Evolutionary conservation across 768 basidiomycete species (phyloP), one percentile per base, ranked within the genome.

Genomic region (Vararia minispora): DNA sequence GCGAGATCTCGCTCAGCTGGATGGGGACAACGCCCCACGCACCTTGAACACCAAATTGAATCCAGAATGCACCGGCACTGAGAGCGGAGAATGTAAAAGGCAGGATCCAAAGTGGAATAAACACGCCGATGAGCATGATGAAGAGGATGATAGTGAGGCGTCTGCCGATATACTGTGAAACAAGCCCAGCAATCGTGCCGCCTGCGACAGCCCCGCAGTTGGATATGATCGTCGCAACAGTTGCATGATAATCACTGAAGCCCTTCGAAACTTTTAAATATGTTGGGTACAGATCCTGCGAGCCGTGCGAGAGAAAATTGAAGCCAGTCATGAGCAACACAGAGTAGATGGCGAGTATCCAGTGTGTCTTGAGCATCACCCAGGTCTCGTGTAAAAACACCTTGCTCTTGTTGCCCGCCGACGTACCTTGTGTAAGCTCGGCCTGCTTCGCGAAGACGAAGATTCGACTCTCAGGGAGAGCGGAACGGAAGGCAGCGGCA

Each of bases 341-440:
- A 1, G 83, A 82, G 51, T 91, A 92, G 35, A 91, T 75, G 53
- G 83, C 88, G 24, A 84, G 54, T 10, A 76, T 46, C 89, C 88
- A 94, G 53, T 95, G 86, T 10, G 50, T 57, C 62, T 73, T 85
- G 22, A 92, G 60, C 87, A 92, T 94, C 39, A 60, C 62, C 41
- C 69, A 66, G 0, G 76, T 74, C 57, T 91, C 87, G 37, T 58
- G 66, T 7, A 90, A 24, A 68, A 97, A 95, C 1, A 74, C 55
- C 53, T 60, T 66, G 1, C 80, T 80, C 66, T 84, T 84, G 38
- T 69, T 51, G 8, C 52, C 45, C 2, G 63, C 54, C 2, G 49
- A 53, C 2, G 41, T 51, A 4, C 70, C 68, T 3, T 28, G 47
- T 11, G 62, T 71, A 30, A 43, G 63, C 47, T 76, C 72, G 7